Conservation (phyloP, 805 yeast species). For the Komagataella pseudopastoris region DNA sequence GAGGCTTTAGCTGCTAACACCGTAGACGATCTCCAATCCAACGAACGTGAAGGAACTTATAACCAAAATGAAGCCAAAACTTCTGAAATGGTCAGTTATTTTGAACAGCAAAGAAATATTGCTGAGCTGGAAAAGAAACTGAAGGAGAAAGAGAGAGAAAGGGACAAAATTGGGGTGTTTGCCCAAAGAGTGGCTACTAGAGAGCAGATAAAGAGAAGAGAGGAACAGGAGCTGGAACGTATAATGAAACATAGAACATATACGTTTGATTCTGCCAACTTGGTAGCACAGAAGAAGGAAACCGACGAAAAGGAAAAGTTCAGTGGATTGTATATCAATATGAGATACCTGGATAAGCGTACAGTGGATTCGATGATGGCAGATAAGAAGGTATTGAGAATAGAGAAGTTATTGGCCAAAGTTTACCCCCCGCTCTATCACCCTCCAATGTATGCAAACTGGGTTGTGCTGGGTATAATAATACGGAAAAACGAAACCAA, state of each 20-base stretch:
- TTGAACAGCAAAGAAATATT: not conserved
- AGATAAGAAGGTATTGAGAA: conserved; percentile 39
- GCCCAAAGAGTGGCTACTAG: not conserved
- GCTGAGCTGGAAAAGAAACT: not conserved
- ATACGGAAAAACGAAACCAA: conserved; percentile 41
- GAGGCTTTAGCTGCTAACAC: not conserved
- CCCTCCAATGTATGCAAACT: conserved; percentile 63
- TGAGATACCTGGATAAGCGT: conserved; percentile 29
- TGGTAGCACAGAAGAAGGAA: not conserved
- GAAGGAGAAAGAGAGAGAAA: not conserved
- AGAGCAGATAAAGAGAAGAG: not conserved
- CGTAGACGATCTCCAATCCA: not conserved
- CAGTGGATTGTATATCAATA: conserved; percentile 27
- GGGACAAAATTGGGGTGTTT: not conserved
- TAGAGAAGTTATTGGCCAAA: conserved; percentile 49
- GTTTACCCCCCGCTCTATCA: conserved; percentile 54
- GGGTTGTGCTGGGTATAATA: conserved; percentile 69
- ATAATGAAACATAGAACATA: not conserved
- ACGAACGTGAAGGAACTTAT: not conserved
- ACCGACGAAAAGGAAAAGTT: conserved; percentile 28
- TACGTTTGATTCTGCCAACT: not conserved
- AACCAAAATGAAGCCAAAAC: not conserved
- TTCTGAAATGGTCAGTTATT: not conserved
- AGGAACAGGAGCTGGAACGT: not conserved
- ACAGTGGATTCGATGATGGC: conserved; percentile 23